Base-by-base conservation (phyloP, 2,329 filamentous ascomycete species). In the Sporothrix curviconia region DNA sequence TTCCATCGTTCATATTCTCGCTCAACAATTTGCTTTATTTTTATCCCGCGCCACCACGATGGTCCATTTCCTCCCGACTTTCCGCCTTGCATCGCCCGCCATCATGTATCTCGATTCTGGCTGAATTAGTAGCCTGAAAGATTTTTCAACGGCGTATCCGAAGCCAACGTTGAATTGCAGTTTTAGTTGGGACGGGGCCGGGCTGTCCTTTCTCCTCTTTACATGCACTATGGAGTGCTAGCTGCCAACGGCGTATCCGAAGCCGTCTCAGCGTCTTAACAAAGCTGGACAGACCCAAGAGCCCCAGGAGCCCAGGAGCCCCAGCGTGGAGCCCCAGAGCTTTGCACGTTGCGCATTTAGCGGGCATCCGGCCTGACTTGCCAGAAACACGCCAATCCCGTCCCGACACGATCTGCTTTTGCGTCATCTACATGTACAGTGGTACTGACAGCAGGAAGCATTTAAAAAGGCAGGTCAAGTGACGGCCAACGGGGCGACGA, bases 51-150 rank as follows among this genome's bases (percentile, higher is more conserved):
- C 36, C 17, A 24, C 44, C 37, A 14, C 37, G n/a, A 39, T 43
- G 24, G 32, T 15, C 36, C 4, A 6, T 15, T 17, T 36, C 42
- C 30, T 30, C 28, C 28, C 37, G n/a, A 43, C 28, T 44, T 11
- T 43, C 28, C 30, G 37, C 37, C 50, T 32, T 36, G 17, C 46
- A 36, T 36, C 32, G 37, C 19, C 46, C 37, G 34, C 14, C 28
- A 46, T 46, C 12, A n/a, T 46, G 39, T 32, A 53, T 53, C 39
- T 32, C 42, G 25, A 44, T 57, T 53, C 36, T 53, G 55, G 55
- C 55, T 57, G 47, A 57, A 57, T 52, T 44, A 40, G 47, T 52
- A 53, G 55, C 14, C 39, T 53, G 55, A 32, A 40, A n/a, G 49
- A 57, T 17, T 57, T 46, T 42, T 49, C 9, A 43, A 43, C 56